phyloP scores from a whole-genome alignment of 495 filamentous ascomycete genomes.

The Lophiotrema nucula region DNA sequence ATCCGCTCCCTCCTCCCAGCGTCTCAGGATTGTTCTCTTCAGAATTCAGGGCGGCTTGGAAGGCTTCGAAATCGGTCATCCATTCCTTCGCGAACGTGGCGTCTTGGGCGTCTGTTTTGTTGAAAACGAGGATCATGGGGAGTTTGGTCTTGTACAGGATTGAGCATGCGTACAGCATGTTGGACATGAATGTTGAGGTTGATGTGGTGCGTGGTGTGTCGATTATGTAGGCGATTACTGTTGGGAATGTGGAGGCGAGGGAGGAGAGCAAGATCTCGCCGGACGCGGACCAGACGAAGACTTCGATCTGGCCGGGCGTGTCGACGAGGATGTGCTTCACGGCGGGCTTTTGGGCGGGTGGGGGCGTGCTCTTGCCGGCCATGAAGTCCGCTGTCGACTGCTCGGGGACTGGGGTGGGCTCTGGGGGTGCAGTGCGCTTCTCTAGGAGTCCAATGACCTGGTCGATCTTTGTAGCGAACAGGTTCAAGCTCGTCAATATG shows the following conservation, averaged over 20 bases:
- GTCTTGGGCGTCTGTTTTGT: conserved; percentile 94
- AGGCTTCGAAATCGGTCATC: conserved; percentile 99
- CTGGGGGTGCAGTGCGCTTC: conserved; percentile 56
- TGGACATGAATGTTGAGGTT: conserved; percentile 97
- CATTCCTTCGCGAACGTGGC: conserved; percentile 93
- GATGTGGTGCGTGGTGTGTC: conserved; percentile 91
- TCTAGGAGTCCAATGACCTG: conserved; percentile 87
- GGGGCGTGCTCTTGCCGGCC: conserved; percentile 53
- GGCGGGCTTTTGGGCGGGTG: conserved; percentile 51
- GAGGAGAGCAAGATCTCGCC: conserved; percentile 92
- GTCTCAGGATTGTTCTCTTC: conserved; percentile 77
- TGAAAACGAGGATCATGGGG: conserved; percentile 97
- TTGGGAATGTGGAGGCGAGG: conserved; percentile 88
- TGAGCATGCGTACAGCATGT: conserved; percentile 98
- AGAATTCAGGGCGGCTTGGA: conserved; percentile 76
- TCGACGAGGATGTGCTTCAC: conserved; percentile 88
- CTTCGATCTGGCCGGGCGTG: conserved; percentile 96
- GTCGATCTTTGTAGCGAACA: conserved; percentile 97
- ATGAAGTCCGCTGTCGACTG: conserved; percentile 24
- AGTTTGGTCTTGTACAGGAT: conserved; percentile 98
- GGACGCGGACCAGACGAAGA: conserved; percentile 95
- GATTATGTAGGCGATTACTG: conserved; percentile 94
- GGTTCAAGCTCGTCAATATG: conserved; percentile 93
- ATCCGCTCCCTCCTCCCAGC: conserved; percentile 77
- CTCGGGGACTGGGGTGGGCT: conserved; percentile 4